Conservation (phyloP, 805 yeast genomes). For the Candida tibetensis region DNA sequence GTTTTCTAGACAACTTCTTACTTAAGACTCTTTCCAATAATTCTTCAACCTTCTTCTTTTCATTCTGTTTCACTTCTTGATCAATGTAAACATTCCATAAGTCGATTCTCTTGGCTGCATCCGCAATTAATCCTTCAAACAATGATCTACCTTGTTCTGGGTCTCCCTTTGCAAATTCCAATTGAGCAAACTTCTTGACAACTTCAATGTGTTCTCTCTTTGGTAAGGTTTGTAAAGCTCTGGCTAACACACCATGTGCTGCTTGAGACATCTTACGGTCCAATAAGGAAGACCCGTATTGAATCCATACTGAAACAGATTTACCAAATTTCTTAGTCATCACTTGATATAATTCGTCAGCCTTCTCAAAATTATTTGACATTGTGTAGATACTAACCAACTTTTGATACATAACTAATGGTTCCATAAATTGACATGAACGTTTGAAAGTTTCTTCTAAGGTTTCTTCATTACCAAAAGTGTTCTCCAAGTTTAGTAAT, state of each 20-base stretch:
- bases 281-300: conserved; percentile 73
- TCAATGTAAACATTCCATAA: conserved; percentile 95
- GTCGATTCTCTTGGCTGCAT: conserved; percentile 89
- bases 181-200: conserved; percentile 83
- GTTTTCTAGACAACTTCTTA: conserved; percentile 73
- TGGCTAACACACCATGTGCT: conserved; percentile 72
- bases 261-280: conserved; percentile 54
- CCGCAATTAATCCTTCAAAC: conserved; percentile 86
- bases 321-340: conserved; percentile 79
- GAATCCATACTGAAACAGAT: conserved; percentile 71
- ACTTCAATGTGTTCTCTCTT: conserved; percentile 74
- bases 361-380: conserved; percentile 69
- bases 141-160: conserved; percentile 92
- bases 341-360: conserved; percentile 61
- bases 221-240: conserved; percentile 68
- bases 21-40: conserved; percentile 77
- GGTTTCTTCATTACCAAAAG: conserved; percentile 84
- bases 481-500: conserved; percentile 84
- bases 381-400: conserved; percentile 70
- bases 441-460: conserved; percentile 77
- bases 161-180: conserved; percentile 85
- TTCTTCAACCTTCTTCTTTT: conserved; percentile 66
- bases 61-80: conserved; percentile 76
- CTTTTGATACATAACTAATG: conserved; percentile 75
- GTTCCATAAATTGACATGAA: conserved; percentile 89